Conservation (phyloP, 108 stramenopile genomes). For the Schizochytrium sp. region DNA sequence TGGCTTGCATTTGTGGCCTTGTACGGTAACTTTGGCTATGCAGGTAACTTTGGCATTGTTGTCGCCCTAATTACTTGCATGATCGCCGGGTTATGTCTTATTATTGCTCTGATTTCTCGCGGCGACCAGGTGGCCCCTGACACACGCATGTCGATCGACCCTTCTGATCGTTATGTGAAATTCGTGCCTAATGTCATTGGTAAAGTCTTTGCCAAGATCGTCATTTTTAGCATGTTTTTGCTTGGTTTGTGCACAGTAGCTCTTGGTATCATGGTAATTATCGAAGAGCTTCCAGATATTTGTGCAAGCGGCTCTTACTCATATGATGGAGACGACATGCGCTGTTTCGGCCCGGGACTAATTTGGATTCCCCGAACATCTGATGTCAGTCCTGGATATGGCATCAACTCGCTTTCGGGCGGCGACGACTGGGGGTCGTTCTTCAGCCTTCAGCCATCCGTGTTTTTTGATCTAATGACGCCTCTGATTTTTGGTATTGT, state of each 20-base stretch:
- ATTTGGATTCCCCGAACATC: background rate
- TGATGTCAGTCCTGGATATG: background rate
- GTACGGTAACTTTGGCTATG: background rate
- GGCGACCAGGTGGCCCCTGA: background rate
- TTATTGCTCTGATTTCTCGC: background rate
- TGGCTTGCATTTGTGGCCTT: slow-evolving; percentile 3
- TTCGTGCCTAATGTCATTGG: background rate
- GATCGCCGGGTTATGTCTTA: background rate
- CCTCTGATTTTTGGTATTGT: background rate
- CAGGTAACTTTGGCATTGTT: background rate
- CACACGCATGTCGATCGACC: background rate
- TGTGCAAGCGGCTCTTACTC: background rate
- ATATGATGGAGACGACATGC: too few relatives aligned
- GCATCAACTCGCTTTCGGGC: slow-evolving; percentile 10
- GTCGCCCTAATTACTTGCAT: background rate
- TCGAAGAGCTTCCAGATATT: background rate
- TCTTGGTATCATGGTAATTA: slow-evolving; percentile 5
- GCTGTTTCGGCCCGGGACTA: slow-evolving; percentile 16
- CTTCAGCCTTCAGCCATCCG: background rate
- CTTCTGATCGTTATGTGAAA: background rate
- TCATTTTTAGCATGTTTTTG: background rate
- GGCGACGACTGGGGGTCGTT: slow-evolving; percentile 10
- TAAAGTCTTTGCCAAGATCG: background rate
- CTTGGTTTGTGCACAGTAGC: background rate
- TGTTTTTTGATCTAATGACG: background rate